These are phyloP conservation scores for Leavenworthia alabamica DNA, from an alignment of 345 rosid genomes.

Conservation along the genomic window DNA sequence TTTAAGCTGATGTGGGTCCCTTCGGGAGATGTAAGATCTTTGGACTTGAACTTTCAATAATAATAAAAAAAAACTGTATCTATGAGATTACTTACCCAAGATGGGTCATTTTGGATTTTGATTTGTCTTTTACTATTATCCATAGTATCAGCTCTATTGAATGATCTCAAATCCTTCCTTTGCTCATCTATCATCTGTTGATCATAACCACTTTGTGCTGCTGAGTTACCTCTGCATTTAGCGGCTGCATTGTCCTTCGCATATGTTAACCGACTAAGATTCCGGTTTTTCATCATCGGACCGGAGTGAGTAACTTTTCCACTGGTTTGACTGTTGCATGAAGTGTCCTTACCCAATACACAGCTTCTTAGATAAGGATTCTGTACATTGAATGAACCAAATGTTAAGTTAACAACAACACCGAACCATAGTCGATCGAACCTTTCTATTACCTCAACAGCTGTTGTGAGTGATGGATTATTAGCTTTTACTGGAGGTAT, in stretches of 20 bases:
- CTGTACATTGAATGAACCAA: slow-evolving; percentile 31
- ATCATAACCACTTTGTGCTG: slow-evolving; percentile 7
- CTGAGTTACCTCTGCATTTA: slow-evolving; percentile 16
- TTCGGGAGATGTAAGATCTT: too few relatives aligned
- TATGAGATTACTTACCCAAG: slow-evolving; percentile 36
- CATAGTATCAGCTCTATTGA: slow-evolving; percentile 32
- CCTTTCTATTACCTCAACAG: slow-evolving; percentile 29
- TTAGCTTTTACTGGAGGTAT: slow-evolving; percentile 20
- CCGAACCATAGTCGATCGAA: slow-evolving; percentile 24
- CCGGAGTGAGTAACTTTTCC: slow-evolving; percentile 28
- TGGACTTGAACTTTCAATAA: too few relatives aligned
- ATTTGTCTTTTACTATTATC: slow-evolving; percentile 23
- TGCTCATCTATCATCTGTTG: slow-evolving; percentile 12
- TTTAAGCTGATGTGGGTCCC: too few relatives aligned
- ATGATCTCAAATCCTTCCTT: slow-evolving; percentile 16
- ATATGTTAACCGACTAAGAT: slow-evolving; percentile 15
- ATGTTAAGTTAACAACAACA: slow-evolving; percentile 22
- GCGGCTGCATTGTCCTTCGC: slow-evolving; percentile 16
- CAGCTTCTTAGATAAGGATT: slow-evolving; percentile 29
- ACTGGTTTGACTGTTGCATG: slow-evolving; percentile 1
- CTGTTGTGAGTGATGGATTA: slow-evolving; percentile 18
- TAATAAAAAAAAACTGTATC: too few relatives aligned
- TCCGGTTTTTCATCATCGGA: slow-evolving; percentile 27
- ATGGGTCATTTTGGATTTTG: slow-evolving; percentile 24
- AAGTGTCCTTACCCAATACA: slow-evolving; percentile 19